These are phyloP conservation scores for Neolentinus lepideus DNA, from an alignment of 1,284 basidiomycete species.

Conservation along the genomic window DNA sequence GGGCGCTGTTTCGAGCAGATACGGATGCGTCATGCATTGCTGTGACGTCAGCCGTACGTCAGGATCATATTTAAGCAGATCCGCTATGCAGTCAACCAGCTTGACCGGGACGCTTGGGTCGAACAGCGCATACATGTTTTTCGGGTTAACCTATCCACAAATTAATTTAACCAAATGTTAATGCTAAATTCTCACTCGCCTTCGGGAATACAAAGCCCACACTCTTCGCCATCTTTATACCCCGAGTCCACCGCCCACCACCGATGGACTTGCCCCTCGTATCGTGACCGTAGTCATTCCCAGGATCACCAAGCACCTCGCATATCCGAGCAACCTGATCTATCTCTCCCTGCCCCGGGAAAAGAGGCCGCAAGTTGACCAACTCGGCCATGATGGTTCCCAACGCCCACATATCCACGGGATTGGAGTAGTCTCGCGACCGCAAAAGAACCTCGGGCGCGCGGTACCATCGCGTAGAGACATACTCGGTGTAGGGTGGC, in stretches of 20 bases:
- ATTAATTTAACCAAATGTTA: slow-evolving; percentile 3
- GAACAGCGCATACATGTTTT: slow-evolving; percentile 73
- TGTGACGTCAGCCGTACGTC: slow-evolving; percentile 77
- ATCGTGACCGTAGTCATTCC: slow-evolving; percentile 77
- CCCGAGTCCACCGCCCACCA: slow-evolving; percentile 84
- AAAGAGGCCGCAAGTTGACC: slow-evolving; percentile 91
- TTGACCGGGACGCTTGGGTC: slow-evolving; percentile 73
- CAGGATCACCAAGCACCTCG: slow-evolving; percentile 90
- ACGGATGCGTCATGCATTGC: slow-evolving; percentile 85
- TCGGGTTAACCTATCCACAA: slow-evolving; percentile 59
- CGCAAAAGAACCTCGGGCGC: slow-evolving; percentile 95
- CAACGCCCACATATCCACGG: slow-evolving; percentile 99
- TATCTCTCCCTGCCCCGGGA: slow-evolving; percentile 94
- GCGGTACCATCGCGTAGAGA: slow-evolving; percentile 98
- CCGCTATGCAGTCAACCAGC: slow-evolving; percentile 87
- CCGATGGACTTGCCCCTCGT: slow-evolving; percentile 65
- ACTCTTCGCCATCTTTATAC: slow-evolving; percentile 79
- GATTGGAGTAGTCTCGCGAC: slow-evolving; percentile 89
- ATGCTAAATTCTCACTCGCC: too few relatives aligned
- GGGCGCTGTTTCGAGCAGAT: slow-evolving; percentile 70
- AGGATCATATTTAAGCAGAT: slow-evolving; percentile 91
- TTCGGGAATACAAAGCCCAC: slow-evolving; percentile 91
- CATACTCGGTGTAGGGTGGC: slow-evolving; percentile 98
- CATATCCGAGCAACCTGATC: slow-evolving; percentile 92
- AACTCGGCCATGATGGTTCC: slow-evolving; percentile 98